These are phyloP conservation scores for Neovahlkampfia damariscottae DNA, from an alignment of 78 protist species.

Conservation along the genomic window DNA sequence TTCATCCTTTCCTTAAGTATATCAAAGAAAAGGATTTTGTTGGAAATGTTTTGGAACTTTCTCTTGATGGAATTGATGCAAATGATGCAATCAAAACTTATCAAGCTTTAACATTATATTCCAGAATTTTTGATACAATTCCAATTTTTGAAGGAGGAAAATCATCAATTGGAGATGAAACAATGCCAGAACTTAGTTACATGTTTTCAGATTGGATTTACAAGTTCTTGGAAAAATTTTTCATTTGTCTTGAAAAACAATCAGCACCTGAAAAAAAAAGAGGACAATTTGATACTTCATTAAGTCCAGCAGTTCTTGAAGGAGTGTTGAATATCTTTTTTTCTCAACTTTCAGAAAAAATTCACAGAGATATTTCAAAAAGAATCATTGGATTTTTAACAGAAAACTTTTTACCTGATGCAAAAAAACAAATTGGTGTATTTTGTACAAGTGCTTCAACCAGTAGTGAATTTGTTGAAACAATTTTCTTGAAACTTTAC, in stretches of 20 bases:
- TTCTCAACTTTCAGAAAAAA: no score
- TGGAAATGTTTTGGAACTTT: not conserved
- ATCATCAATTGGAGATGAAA: no score
- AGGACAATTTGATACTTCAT: not conserved
- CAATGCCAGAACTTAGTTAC: no score
- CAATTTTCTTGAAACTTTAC: not conserved
- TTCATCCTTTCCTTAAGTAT: not conserved
- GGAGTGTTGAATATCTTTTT: no score
- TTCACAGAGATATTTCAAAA: no score
- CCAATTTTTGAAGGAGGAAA: no score
- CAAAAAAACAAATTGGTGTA: not conserved
- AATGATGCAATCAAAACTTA: constrained; percentile 24
- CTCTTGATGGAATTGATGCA: constrained; percentile 32
- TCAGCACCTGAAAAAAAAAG: not conserved
- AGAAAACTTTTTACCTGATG: not conserved
- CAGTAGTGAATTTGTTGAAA: no score
- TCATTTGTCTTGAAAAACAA: no score
- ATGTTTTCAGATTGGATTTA: no score
- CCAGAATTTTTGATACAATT: constrained; percentile 11
- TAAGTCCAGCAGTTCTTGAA: not conserved
- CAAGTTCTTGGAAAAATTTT: no score
- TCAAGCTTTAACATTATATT: constrained; percentile 8
- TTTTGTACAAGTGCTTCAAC: not conserved
- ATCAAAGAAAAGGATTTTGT: not conserved
- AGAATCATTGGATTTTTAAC: not conserved